phyloP scores from a whole-genome alignment of 2,329 filamentous ascomycete genomes.

The Orbilia quercus region DNA sequence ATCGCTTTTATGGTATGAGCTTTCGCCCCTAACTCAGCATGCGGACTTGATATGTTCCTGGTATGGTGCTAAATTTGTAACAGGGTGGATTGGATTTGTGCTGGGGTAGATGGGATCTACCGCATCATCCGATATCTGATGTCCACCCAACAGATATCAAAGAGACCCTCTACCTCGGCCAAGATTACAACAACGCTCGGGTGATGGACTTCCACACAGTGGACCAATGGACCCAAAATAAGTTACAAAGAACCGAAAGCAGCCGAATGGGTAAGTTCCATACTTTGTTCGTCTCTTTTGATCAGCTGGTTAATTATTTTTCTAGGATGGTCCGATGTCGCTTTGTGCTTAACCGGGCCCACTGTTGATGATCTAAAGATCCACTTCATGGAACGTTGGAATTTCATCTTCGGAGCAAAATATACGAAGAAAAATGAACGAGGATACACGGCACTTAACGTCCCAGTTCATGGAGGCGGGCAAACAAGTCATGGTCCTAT shows the following conservation, averaged over 20 bases:
- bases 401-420: constrained; percentile 87
- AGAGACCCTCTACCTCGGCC: constrained; percentile 82
- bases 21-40: background rate
- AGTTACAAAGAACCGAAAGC: constrained; percentile 80
- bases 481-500: constrained; percentile 37
- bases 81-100: constrained; percentile 79
- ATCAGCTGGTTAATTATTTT: constrained; percentile 1
- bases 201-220: constrained; percentile 85
- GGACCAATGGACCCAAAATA: constrained; percentile 82
- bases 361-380: constrained; percentile 78
- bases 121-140: constrained; percentile 85
- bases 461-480: constrained; percentile 33
- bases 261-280: constrained; percentile 75
- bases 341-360: constrained; percentile 78
- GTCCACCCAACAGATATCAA: constrained; percentile 82
- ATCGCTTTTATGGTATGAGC: constrained; percentile 79
- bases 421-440: constrained; percentile 55
- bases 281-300: background rate
- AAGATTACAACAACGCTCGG: constrained; percentile 91
- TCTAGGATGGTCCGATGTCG: constrained; percentile 83
- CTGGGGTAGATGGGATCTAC: constrained; percentile 89
- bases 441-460: constrained; percentile 18
- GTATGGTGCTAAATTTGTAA: constrained; percentile 1
- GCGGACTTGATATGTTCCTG: background rate
- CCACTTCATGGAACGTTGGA: constrained; percentile 88